A percentile compares a stretch with the other conserved stretches of the same genome.
Conservation (phyloP, 352 stramenopile genomes). For the Pythium diclinum region DNA sequence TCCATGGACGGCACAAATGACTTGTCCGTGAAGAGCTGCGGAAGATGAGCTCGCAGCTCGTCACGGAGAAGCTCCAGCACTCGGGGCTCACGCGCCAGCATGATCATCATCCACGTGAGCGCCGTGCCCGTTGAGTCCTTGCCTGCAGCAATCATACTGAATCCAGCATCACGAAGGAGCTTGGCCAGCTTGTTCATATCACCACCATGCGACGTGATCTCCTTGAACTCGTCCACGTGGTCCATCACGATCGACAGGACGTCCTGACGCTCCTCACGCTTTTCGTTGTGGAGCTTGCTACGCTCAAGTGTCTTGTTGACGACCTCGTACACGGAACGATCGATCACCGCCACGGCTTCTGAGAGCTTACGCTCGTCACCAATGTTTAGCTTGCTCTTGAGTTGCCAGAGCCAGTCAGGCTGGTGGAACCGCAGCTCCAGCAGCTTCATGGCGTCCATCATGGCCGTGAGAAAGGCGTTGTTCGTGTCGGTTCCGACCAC, state of each 20-base stretch:
- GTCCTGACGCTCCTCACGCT: constrained; percentile 29
- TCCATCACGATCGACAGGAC: constrained; percentile 35
- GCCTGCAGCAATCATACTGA: constrained; percentile 73
- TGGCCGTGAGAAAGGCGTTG: constrained; percentile 5
- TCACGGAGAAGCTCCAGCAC: constrained; percentile 45
- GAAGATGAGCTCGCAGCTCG: constrained; percentile 42
- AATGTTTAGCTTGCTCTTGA: constrained; percentile 30
- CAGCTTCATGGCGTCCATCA: not conserved
- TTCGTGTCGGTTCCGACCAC: constrained; percentile 1
- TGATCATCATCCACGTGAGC: constrained; percentile 68
- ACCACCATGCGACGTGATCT: constrained; percentile 16
- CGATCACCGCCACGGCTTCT: constrained; percentile 28
- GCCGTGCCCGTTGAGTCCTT: constrained; percentile 64
- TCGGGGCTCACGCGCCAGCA: constrained; percentile 58
- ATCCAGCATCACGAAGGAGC: constrained; percentile 60
- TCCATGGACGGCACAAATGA: constrained; percentile 35
- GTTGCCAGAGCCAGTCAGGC: constrained; percentile 42
- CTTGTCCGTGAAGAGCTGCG: constrained; percentile 28
- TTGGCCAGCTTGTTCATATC: constrained; percentile 27
- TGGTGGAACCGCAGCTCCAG: constrained; percentile 37
- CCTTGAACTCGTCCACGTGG: constrained; percentile 29
- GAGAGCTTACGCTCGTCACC: constrained; percentile 37
- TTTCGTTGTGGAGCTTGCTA: not conserved
- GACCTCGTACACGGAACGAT: constrained; percentile 21
- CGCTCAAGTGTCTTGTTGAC: constrained; percentile 33